Percentiles rank a stretch among this genome's conserved stretches.
Conservation (phyloP, 805 yeast species). For the Wickerhamomyces kurtzmanii region DNA sequence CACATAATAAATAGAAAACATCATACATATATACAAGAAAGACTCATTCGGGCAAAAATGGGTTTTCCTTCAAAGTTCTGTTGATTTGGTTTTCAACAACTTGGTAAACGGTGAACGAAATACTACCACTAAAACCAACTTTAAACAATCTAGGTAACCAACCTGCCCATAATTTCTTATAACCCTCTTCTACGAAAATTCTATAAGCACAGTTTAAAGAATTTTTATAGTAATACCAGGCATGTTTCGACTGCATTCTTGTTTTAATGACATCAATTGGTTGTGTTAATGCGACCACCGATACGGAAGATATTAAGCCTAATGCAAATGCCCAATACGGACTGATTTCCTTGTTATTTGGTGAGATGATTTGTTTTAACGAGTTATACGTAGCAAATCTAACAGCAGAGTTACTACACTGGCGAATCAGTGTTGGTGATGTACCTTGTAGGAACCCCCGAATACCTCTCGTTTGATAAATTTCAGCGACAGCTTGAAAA, state of each 20-base stretch:
- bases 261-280: slow-evolving; percentile 86
- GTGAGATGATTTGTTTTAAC: slow-evolving; percentile 60
- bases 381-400: slow-evolving; percentile 79
- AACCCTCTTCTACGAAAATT: slow-evolving; percentile 36
- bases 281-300: slow-evolving; percentile 73
- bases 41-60: slow-evolving; percentile 20
- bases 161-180: slow-evolving; percentile 43
- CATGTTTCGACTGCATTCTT: slow-evolving; percentile 72
- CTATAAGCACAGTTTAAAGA: slow-evolving; percentile 45
- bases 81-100: slow-evolving; percentile 38
- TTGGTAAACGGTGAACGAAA: slow-evolving; percentile 57
- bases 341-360: slow-evolving; percentile 30
- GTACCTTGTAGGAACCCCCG: slow-evolving; percentile 79
- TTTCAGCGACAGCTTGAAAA: slow-evolving; percentile 46
- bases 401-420: slow-evolving; percentile 67
- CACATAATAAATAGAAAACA: too few relatives aligned
- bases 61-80: slow-evolving; percentile 24
- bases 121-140: slow-evolving; percentile 62
- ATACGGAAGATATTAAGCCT: slow-evolving; percentile 58
- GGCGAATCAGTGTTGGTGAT: slow-evolving; percentile 73
- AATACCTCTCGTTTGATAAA: slow-evolving; percentile 63
- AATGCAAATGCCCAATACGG: slow-evolving; percentile 24
- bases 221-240: slow-evolving; percentile 48
- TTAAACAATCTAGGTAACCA: slow-evolving; percentile 61
- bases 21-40: too few relatives aligned